phyloP scores from a whole-genome alignment of 306 rosid species.

The Senna tora region DNA sequence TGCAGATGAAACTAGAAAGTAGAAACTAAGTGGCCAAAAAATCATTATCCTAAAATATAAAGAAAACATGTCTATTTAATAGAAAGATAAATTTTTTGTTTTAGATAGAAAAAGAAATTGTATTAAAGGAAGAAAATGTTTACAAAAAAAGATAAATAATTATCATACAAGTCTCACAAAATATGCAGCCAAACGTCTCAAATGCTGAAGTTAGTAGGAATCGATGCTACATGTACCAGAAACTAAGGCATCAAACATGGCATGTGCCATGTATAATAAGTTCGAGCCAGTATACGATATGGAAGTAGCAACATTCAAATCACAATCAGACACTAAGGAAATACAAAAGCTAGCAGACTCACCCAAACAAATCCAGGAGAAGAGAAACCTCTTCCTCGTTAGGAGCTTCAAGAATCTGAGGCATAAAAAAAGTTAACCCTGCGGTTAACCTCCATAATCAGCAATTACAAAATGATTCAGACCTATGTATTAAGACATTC shows the following conservation, averaged over 20 bases:
- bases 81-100: neutral
- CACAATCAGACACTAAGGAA: conserved; percentile 29
- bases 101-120: no score
- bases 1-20: conserved; percentile 34
- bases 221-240: conserved; percentile 6
- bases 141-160: neutral
- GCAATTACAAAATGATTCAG: conserved; percentile 45
- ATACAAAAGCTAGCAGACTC: conserved; percentile 44
- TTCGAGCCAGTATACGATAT: conserved; percentile 29
- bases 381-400: conserved; percentile 93
- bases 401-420: conserved; percentile 93
- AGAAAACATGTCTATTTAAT: neutral
- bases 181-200: conserved; percentile 23
- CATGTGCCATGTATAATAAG: neutral
- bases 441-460: conserved; percentile 63
- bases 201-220: conserved; percentile 5
- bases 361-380: conserved; percentile 95
- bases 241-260: neutral
- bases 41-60: conserved; percentile 13
- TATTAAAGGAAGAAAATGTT: no score
- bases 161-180: conserved; percentile 10
- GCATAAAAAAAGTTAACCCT: conserved; percentile 69
- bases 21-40: conserved; percentile 9
- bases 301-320: conserved; percentile 29
- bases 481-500: conserved; percentile 34